phyloP scores from a whole-genome alignment of 345 rosid species.

The Citrus mangshanensis region DNA sequence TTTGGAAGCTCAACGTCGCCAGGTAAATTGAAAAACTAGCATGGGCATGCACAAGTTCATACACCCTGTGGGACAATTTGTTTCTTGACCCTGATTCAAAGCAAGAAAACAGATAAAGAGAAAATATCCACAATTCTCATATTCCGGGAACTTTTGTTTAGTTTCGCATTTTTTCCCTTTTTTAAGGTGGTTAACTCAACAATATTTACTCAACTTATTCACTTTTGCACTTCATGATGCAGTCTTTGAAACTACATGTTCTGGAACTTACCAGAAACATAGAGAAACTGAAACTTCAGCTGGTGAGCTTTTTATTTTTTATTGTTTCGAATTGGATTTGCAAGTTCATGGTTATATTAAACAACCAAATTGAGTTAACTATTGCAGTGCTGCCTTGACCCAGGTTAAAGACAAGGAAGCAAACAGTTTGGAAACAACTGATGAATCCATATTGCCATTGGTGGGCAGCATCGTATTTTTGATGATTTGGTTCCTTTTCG shows the following conservation, averaged over 20 bases:
- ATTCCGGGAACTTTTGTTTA: not conserved
- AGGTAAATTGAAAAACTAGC: conserved; percentile 42
- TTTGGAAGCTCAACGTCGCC: conserved; percentile 72
- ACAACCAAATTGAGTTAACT: not conserved
- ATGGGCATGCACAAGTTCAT: too few relatives aligned
- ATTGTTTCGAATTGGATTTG: not conserved
- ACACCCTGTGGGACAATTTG: not conserved
- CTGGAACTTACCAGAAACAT: conserved; percentile 67
- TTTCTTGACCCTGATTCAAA: too few relatives aligned
- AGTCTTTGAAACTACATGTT: conserved; percentile 92
- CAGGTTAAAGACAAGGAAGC: conserved; percentile 55
- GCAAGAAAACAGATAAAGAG: not conserved
- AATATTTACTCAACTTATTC: conserved; percentile 6
- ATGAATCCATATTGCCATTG: conserved; percentile 33
- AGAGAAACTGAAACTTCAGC: conserved; percentile 49
- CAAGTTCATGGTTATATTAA: not conserved
- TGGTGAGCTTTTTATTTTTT: conserved; percentile 50
- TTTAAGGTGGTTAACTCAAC: not conserved
- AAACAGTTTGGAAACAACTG: conserved; percentile 31
- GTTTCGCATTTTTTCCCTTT: not conserved
- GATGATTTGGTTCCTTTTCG: conserved; percentile 15
- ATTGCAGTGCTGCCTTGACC: conserved; percentile 18
- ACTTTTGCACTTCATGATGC: conserved; percentile 27
- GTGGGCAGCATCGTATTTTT: conserved; percentile 26
- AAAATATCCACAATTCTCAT: not conserved